Evolutionary conservation across 139 green algal species (phyloP).

Genomic region (Coelastrella sp.): DNA sequence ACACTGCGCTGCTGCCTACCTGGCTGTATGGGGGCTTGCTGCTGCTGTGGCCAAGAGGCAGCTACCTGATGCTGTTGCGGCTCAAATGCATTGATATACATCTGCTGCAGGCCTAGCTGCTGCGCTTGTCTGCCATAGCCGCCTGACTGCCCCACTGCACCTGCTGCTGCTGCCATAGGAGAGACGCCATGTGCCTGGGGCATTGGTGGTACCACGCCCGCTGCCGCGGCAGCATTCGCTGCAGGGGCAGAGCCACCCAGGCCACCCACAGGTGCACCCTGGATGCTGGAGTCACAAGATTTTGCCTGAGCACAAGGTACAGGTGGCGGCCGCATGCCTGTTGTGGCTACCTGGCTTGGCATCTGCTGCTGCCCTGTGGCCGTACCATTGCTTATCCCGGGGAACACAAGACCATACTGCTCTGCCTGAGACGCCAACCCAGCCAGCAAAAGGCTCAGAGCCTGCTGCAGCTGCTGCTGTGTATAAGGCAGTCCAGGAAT

Average conservation of each 20-base stretch:
- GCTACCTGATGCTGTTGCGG: not conserved
- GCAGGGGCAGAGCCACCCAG: not conserved
- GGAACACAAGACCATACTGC: not conserved
- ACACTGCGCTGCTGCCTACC: not conserved
- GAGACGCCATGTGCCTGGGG: too few relatives aligned
- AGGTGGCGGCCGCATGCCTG: constrained; percentile 8
- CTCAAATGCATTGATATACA: not conserved
- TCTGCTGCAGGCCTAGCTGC: constrained; percentile 8
- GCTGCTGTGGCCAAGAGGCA: constrained; percentile 15
- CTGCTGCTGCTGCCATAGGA: not conserved
- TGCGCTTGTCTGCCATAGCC: not conserved
- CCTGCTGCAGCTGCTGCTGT: constrained; percentile 36
- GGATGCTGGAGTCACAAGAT: constrained; percentile 38
- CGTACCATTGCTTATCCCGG: not conserved
- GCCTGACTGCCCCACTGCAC: not conserved
- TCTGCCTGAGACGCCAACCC: not conserved
- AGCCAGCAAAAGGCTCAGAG: constrained; percentile 7
- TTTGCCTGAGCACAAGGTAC: not conserved
- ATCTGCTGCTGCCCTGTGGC: not conserved
- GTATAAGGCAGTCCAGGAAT: not conserved
- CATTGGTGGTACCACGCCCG: too few relatives aligned
- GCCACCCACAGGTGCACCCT: not conserved
- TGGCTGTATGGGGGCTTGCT: constrained; percentile 20
- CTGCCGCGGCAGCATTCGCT: too few relatives aligned
- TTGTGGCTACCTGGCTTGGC: not conserved